Evolutionary conservation across 2,329 filamentous ascomycete species (phyloP), one percentile per base, ranked within the genome.

Genomic region (Phialocephala sp.): DNA sequence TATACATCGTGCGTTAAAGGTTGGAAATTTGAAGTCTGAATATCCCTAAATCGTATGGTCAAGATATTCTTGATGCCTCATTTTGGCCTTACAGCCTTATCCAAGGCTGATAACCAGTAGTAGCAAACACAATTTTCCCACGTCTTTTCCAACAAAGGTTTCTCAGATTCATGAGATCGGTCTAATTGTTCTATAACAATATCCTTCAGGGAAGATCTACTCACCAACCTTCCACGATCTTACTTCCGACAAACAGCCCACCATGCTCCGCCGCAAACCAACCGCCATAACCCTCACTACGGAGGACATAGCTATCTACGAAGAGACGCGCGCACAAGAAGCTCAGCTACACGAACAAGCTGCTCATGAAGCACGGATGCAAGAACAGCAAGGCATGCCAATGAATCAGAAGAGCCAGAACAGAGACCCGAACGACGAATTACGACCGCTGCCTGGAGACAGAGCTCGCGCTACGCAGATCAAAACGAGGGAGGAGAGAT

Each of bases 251-350:
- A 45, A 43, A 63, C 57, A 54, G 14, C 14, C 27, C 58, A 67
- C 18, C n/a, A 89, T 91, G 88, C 87, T 91, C 71, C 87, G 88
- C 72, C 86, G 90, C 55, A 84, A 87, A 18, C 84, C 90, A 12
- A 93, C 90, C 56, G 85, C 85, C 15, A 86, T 93, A 68, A 81
- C 84, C 62, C 84, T 92, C 69, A 92, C 89, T 2, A 82, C 87
- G 57, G 88, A 91, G 74, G 90, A 93, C 76, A 83, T 92, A 45
- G 87, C 89, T 45, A 81, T 85, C 62, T 92, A 91, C 79, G 89
- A 92, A 74, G 88, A 89, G 76, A 83, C 83, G 35, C 84, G 87
- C 67, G 80, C 79, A 27, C 77, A 77, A 61, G 74, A 77, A 69
- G 71, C 67, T 8, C 62, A 68, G 0, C 39, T 64, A 27, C 66